These are phyloP conservation scores for Omphalotus guepiniiformis DNA, from an alignment of 768 basidiomycete species.

Conservation along the genomic window DNA sequence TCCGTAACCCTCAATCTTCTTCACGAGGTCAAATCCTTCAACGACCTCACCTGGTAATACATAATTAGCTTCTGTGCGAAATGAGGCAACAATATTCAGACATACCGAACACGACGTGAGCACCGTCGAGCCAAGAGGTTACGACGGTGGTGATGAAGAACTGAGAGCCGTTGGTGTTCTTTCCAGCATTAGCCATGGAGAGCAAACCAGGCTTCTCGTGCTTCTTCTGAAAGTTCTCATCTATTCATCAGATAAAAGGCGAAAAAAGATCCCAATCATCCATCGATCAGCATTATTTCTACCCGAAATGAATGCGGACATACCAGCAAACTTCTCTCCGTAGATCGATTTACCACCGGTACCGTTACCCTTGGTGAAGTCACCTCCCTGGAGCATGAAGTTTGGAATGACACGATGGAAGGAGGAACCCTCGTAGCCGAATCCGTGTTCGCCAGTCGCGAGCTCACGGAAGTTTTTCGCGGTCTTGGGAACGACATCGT, in stretches of 20 bases:
- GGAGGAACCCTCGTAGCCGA: constrained; percentile 48
- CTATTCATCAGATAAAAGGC: not conserved
- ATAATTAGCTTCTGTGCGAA: not conserved
- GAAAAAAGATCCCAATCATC: too few species aligned
- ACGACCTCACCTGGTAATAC: constrained; percentile 8
- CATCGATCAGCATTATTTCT: too few species aligned
- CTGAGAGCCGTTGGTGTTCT: constrained; percentile 89
- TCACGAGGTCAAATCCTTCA: constrained; percentile 4
- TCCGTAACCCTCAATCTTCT: not conserved
- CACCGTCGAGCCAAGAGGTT: constrained; percentile 80
- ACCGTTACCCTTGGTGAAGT: constrained; percentile 84
- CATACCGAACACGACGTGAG: constrained; percentile 10
- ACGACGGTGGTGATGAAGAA: constrained; percentile 98
- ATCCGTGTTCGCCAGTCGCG: constrained; percentile 60
- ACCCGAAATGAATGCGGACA: not conserved
- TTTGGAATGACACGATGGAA: constrained; percentile 98
- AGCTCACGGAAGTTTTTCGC: constrained; percentile 79
- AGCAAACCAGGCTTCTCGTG: constrained; percentile 6
- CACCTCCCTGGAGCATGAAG: constrained; percentile 98
- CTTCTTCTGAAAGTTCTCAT: constrained; percentile 8
- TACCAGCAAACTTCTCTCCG: constrained; percentile 85
- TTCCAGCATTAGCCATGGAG: constrained; percentile 87
- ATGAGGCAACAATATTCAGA: not conserved
- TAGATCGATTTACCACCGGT: constrained; percentile 91
- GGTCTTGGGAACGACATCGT: constrained; percentile 80